A percentile compares a stretch with the other conserved stretches of the same genome.
phyloP scores from a whole-genome alignment of 257 asterid species.

The Ilex asprella region DNA sequence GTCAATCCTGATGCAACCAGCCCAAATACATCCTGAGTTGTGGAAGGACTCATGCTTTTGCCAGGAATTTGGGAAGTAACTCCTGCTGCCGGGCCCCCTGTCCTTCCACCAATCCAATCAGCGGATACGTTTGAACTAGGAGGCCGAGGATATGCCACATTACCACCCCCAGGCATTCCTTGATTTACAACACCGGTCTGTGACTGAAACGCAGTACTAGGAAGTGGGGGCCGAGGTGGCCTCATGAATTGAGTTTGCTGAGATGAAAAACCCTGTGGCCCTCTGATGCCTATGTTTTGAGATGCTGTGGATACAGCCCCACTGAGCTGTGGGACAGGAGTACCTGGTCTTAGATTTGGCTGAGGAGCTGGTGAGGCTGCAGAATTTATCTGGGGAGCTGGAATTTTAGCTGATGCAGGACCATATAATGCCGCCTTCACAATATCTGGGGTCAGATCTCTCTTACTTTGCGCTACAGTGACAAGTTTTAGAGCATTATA shows the following conservation, averaged over 20 bases:
- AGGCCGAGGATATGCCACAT: slow-evolving; percentile 29
- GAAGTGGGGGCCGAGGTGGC: slow-evolving; percentile 50
- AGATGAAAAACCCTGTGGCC: slow-evolving; percentile 40
- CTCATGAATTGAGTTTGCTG: slow-evolving; percentile 45
- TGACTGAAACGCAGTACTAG: slow-evolving; percentile 52
- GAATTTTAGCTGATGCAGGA: slow-evolving; percentile 89
- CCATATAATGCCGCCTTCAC: slow-evolving; percentile 89
- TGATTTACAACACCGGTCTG: slow-evolving; percentile 43
- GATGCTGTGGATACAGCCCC: slow-evolving; percentile 30
- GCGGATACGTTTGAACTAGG: slow-evolving; percentile 25
- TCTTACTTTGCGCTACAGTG: slow-evolving; percentile 90
- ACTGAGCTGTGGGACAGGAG: slow-evolving; percentile 33
- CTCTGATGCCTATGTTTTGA: slow-evolving; percentile 35
- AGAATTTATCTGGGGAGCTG: slow-evolving; percentile 82
- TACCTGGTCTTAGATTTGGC: slow-evolving; percentile 32
- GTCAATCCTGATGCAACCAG: slow-evolving; percentile 19
- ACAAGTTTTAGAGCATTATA: slow-evolving; percentile 93
- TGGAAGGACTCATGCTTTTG: slow-evolving; percentile 35
- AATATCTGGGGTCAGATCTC: slow-evolving; percentile 79
- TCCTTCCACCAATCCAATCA: slow-evolving; percentile 34
- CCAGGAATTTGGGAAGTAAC: slow-evolving; percentile 44
- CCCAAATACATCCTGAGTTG: slow-evolving; percentile 40
- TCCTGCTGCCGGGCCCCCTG: slow-evolving; percentile 37
- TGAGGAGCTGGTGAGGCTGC: slow-evolving; percentile 38
- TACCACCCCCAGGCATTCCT: slow-evolving; percentile 44